Conservation (phyloP, 805 yeast species). For the Yarrowia divulgata region DNA sequence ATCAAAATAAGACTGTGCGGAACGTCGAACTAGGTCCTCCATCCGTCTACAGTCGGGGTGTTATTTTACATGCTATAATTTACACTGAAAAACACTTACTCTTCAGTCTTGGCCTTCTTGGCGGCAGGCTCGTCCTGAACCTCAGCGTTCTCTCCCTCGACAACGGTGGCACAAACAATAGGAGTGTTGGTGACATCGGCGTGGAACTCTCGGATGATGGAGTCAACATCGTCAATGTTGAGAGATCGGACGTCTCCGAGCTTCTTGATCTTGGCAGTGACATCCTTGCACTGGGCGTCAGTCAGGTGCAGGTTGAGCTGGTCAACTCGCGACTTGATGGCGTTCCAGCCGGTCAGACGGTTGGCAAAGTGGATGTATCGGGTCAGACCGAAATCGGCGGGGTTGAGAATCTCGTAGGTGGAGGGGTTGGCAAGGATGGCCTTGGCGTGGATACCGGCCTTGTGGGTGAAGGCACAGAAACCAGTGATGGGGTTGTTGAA, state of each 20-base stretch:
- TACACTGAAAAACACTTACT: conserved; percentile 36
- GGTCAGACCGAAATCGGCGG: conserved; percentile 92
- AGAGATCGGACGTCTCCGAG: conserved; percentile 95
- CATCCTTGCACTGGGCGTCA: conserved; percentile 94
- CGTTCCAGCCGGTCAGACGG: conserved; percentile 99
- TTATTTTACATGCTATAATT: conserved; percentile 39
- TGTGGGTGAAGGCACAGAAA: conserved; percentile 98
- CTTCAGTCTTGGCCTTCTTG: conserved; percentile 50
- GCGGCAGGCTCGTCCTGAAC: conserved; percentile 46
- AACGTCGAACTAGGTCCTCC: too few species aligned
- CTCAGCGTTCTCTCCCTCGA: conserved; percentile 40
- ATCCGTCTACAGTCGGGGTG: not conserved
- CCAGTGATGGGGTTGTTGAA: conserved; percentile 99
- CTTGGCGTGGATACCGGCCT: conserved; percentile 99
- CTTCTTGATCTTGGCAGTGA: conserved; percentile 89
- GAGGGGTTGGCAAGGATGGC: conserved; percentile 98
- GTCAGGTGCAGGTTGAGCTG: conserved; percentile 89
- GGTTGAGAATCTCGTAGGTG: conserved; percentile 95
- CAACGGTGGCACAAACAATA: conserved; percentile 39
- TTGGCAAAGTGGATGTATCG: conserved; percentile 98
- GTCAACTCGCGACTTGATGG: conserved; percentile 97
- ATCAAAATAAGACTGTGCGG: too few species aligned
- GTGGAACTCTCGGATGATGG: conserved; percentile 93
- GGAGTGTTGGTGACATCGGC: conserved; percentile 55
- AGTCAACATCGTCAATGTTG: conserved; percentile 96